These are phyloP conservation scores for Talaromyces pinophilus DNA, from an alignment of 2,329 filamentous ascomycete species.

Conservation along the genomic window DNA sequence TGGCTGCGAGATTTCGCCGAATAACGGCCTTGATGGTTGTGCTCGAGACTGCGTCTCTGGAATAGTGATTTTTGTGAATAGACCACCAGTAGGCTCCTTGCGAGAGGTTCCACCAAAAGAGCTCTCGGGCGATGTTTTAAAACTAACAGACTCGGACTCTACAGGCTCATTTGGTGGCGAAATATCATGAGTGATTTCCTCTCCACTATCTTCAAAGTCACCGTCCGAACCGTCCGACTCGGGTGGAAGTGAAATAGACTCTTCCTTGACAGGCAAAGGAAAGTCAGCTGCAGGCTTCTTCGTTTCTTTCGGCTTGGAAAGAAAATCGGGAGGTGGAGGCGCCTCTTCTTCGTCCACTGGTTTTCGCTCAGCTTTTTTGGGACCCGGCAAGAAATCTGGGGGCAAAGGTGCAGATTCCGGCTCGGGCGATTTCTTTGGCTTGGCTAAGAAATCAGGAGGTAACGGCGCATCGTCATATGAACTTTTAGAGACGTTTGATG, in stretches of 20 bases:
- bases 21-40: constrained; percentile 38
- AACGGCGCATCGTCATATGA: constrained; percentile 45
- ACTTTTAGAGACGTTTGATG: constrained; percentile 45
- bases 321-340: constrained; percentile 32
- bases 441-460: constrained; percentile 32
- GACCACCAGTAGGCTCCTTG: constrained; percentile 41
- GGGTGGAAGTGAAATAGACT: constrained; percentile 36
- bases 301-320: constrained; percentile 24
- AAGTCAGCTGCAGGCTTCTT: constrained; percentile 25
- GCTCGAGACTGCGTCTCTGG: constrained; percentile 31
- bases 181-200: constrained; percentile 48
- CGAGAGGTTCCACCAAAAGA: constrained; percentile 45
- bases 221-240: constrained; percentile 41
- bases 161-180: constrained; percentile 33
- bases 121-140: constrained; percentile 47
- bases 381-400: constrained; percentile 26
- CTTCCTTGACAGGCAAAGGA: constrained; percentile 31
- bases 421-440: constrained; percentile 9
- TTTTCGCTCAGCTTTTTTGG: constrained; percentile 24
- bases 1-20: constrained; percentile 48
- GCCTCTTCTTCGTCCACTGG: constrained; percentile 26
- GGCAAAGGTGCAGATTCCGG: constrained; percentile 26
- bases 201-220: constrained; percentile 50
- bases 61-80: constrained; percentile 44
- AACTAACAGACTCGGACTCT: constrained; percentile 36